Evolutionary conservation across 176 grass and related monocot species (phyloP), one percentile per base, ranked within the genome.

Genomic region (Oryza rufipogon): DNA sequence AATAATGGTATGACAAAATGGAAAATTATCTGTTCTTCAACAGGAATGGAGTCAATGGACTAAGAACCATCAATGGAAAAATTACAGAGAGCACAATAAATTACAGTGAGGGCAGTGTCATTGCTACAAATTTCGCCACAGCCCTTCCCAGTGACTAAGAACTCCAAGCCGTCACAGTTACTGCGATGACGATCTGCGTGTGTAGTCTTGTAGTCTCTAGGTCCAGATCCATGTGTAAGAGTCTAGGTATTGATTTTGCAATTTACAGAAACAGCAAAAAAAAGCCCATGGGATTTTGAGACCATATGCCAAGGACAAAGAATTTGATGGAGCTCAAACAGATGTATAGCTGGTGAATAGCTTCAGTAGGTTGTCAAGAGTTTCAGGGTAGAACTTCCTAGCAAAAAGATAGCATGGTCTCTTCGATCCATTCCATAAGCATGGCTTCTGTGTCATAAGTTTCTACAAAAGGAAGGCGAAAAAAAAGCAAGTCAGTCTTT

Each of bases 341-440:
- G 87, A 88, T n/a, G 85, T 92, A 51, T 98, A 95, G 78, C 87
- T 95, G 82, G 85, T 90, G 84, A 95, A 98, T 81, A 90, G 77
- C 69, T 93, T 91, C 83, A 93, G 80, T 87, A 98, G 41, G 80
- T 90, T 95, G 83, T 92, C 91, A 48, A 90, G 91, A 63, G 91
- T 75, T 80, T 95, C 96, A 1, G 93, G 96, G 56, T 92, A 89
- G 61, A 98, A 98, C 77, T 98, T 98, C 70, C 96, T 91, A 23
- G 96, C 92, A 77, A 98, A 98, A 78, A 98, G 90, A 58, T 98
- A 98, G 81, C 96, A 98, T 33, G 96, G 93, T 83, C 93, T 93
- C 89, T 93, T 98, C 22, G 87, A 90, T 80, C 96, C 93, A 51
- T 98, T 99, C 96, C 96, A 96, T 60, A 96, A 88, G 81, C 96